Conservation (phyloP, 345 rosid genomes). For the Euphorbia pulcherrima region DNA sequence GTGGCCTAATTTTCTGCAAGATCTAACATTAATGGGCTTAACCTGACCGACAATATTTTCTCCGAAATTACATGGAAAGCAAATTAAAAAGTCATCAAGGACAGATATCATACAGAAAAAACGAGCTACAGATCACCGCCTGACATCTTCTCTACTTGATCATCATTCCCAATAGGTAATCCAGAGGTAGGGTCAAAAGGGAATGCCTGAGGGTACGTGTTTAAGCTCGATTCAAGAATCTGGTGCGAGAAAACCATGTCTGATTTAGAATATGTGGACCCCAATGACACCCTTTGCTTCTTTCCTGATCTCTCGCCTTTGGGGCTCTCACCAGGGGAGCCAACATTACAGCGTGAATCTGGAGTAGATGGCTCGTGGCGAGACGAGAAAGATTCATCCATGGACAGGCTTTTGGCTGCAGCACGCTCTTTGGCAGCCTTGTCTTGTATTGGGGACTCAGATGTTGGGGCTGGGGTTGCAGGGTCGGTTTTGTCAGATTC, state of each 20-base stretch:
- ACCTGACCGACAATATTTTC: constrained; percentile 24
- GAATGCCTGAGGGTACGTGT: constrained; percentile 49
- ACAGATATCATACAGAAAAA: not conserved
- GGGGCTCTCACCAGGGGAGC: constrained; percentile 57
- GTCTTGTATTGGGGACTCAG: constrained; percentile 70
- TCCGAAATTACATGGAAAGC: constrained; percentile 23
- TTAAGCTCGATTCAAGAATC: constrained; percentile 77
- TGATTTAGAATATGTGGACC: constrained; percentile 39
- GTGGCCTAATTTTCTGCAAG: constrained; percentile 26
- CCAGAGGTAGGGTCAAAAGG: constrained; percentile 54
- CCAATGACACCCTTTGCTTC: constrained; percentile 56
- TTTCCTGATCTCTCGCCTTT: constrained; percentile 57
- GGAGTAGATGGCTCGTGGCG: constrained; percentile 83
- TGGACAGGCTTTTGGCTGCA: constrained; percentile 66
- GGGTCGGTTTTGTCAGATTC: constrained; percentile 78
- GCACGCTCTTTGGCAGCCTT: constrained; percentile 58
- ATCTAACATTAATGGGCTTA: constrained; percentile 23
- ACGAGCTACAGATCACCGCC: constrained; percentile 39
- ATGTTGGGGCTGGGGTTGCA: constrained; percentile 81
- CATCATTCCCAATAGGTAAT: constrained; percentile 38
- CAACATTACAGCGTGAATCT: constrained; percentile 63
- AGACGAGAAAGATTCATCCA: constrained; percentile 81
- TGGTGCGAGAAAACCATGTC: constrained; percentile 55
- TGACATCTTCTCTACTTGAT: constrained; percentile 49
- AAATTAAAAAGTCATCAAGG: constrained; percentile 6